Evolutionary conservation across 352 stramenopile genomes (phyloP).

Genomic region (Globisporangium parvum): DNA sequence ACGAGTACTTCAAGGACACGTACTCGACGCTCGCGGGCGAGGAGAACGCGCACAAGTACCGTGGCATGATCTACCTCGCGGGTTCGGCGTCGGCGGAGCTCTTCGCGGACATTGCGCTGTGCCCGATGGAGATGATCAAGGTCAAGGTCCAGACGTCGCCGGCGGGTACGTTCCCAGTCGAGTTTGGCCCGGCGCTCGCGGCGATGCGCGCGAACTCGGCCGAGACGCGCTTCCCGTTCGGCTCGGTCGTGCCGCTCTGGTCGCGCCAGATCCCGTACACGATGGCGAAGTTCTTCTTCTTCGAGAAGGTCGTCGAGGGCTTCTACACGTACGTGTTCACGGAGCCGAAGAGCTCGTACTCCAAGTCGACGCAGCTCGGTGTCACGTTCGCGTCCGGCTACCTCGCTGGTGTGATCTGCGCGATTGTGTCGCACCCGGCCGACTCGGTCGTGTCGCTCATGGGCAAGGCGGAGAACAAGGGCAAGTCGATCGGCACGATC

Average conservation of each 20-base stretch:
- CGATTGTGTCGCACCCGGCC: slow-evolving; percentile 98
- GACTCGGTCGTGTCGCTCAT: slow-evolving; percentile 98
- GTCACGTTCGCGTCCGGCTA: slow-evolving; percentile 98
- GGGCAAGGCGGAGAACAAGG: slow-evolving; percentile 89
- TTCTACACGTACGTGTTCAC: slow-evolving; percentile 90
- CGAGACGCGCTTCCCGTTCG: slow-evolving; percentile 89
- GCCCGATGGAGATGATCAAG: slow-evolving; percentile 95
- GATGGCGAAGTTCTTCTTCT: slow-evolving; percentile 99
- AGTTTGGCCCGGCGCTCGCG: slow-evolving; percentile 80
- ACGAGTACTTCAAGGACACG: slow-evolving; percentile 95
- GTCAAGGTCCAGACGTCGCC: slow-evolving; percentile 92
- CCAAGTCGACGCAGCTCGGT: slow-evolving; percentile 92
- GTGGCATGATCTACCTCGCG: slow-evolving; percentile 88
- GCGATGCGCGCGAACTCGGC: slow-evolving; percentile 87
- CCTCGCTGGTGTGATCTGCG: slow-evolving; percentile 98
- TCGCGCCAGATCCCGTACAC: slow-evolving; percentile 97
- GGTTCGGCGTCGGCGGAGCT: slow-evolving; percentile 92
- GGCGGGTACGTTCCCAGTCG: slow-evolving; percentile 84
- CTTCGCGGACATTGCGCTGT: slow-evolving; percentile 91
- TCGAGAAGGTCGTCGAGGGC: slow-evolving; percentile 85
- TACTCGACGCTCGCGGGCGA: slow-evolving; percentile 89
- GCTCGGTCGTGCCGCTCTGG: slow-evolving; percentile 87
- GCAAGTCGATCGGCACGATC: slow-evolving; percentile 88
- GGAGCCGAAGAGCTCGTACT: slow-evolving; percentile 88
- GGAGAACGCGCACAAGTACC: slow-evolving; percentile 92